A percentile compares a stretch with the other conserved stretches of the same genome.
phyloP scores from a whole-genome alignment of 257 asterid species.

The Jacaranda mimosifolia region DNA sequence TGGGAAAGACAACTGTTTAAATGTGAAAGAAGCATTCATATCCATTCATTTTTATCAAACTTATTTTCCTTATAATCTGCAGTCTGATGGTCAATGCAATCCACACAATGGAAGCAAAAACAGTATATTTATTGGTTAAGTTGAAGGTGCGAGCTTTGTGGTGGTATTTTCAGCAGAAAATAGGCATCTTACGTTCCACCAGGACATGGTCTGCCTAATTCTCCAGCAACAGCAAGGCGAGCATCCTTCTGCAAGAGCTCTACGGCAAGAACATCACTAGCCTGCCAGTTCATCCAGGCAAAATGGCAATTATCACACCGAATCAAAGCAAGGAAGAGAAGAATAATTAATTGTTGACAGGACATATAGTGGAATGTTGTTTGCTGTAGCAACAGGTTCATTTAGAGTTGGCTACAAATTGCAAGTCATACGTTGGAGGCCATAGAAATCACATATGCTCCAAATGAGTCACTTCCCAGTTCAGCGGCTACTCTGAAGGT shows the following conservation, averaged over 20 bases:
- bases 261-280: slow-evolving; percentile 98
- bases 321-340: background rate
- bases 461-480: slow-evolving; percentile 91
- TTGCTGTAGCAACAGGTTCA: slow-evolving; percentile 14
- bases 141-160: slow-evolving; percentile 20
- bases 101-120: background rate
- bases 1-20: slow-evolving; percentile 18
- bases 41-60: background rate
- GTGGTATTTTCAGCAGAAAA: slow-evolving; percentile 18
- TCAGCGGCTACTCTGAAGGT: slow-evolving; percentile 96
- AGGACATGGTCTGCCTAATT: slow-evolving; percentile 79
- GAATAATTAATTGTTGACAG: background rate
- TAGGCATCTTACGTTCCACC: slow-evolving; percentile 76
- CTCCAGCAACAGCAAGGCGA: slow-evolving; percentile 81
- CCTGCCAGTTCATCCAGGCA: slow-evolving; percentile 60
- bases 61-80: background rate
- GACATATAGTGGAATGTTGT: slow-evolving; percentile 1
- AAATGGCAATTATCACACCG: slow-evolving; percentile 33
- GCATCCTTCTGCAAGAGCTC: slow-evolving; percentile 99
- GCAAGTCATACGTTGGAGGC: slow-evolving; percentile 79
- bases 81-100: background rate
- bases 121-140: background rate
- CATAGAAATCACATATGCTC: slow-evolving; percentile 99
- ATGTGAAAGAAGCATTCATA: background rate
- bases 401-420: background rate